A percentile compares a stretch with the other conserved stretches of the same genome.
Conservation (phyloP, 768 basidiomycete genomes). For the Leucogyrophana mollusca region DNA sequence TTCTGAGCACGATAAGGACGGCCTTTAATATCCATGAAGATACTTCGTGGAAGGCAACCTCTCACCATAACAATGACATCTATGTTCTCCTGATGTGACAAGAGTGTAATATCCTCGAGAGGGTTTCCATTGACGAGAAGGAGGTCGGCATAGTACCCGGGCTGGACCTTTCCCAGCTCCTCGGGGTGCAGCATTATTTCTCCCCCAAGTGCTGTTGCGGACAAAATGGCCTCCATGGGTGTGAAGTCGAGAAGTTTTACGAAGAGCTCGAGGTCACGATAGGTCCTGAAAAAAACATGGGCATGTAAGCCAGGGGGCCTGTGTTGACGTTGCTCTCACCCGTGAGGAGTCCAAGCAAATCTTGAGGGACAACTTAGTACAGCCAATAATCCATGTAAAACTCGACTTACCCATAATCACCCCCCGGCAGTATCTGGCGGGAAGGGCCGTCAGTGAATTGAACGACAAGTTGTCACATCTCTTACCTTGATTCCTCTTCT, state of each 20-base stretch:
- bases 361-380: neutral
- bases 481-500: constrained; percentile 17
- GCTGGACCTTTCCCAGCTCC: constrained; percentile 21
- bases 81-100: constrained; percentile 21
- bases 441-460: neutral
- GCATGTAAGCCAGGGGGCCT: too few relatives aligned
- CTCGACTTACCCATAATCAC: constrained; percentile 19
- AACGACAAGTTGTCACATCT: neutral
- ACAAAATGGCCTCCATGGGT: constrained; percentile 24
- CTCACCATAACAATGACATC: constrained; percentile 21
- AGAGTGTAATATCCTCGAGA: constrained; percentile 18
- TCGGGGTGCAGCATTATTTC: constrained; percentile 22
- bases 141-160: constrained; percentile 22
- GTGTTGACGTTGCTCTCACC: constrained; percentile 1
- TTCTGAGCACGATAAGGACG: neutral
- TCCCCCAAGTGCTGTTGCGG: constrained; percentile 20
- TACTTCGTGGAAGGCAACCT: neutral
- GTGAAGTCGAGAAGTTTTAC: constrained; percentile 21
- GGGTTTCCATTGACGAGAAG: constrained; percentile 25
- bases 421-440: constrained; percentile 20
- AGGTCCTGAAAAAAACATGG: constrained; percentile 10
- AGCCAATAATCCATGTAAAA: neutral
- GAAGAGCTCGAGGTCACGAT: constrained; percentile 24
- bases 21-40: too few relatives aligned
- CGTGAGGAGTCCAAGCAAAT: constrained; percentile 13